Base-by-base conservation (phyloP, 257 asterid genomes). In the Nicotiana knightiana region DNA sequence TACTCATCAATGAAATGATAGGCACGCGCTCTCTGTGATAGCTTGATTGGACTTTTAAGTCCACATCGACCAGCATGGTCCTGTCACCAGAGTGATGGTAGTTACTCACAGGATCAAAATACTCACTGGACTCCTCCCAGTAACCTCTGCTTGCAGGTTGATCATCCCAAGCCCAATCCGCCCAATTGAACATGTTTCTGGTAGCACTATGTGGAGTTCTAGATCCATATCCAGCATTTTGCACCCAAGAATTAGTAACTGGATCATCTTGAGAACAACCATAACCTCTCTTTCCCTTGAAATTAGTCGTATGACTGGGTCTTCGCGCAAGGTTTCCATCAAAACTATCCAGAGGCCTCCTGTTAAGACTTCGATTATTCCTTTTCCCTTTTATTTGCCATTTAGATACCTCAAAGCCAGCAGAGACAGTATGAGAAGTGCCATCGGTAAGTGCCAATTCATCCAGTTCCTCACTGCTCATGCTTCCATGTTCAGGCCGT, bases 351-450 rank as follows among this genome's bases (percentile, higher is more conserved):
- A 86, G 79, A 48, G 88, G 82, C 86, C 89, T 91, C 82, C 89
- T 96, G 62, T 89, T 83, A 24, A 93, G 83, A 87, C 84, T 88
- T 67, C 93, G 93, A 85, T 79, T 90, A 84, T 92, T 91, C 87
- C 97, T 92, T 86, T 94, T 96, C 79, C 98, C 92, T 86, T 93
- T 94, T 81, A 88, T 90, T 84, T 89, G 93, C 98, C 97, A 93
- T 84, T 89, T 93, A 71, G 97, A 94, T 73, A 90, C 91, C 81
- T 87, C 93, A 54, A 66, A 61, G 67, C 84, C 88, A 79, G 85
- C 80, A 67, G 92, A 81, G 70, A 59, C 87, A 30, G 90, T 88
- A 67, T 90, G 90, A 83, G 93, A 87, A 87, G 90, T 91, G 48
- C 80, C 85, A 84, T 78, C 89, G 18, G 76, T 67, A 67, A 67